Base-by-base conservation (phyloP, 352 stramenopile genomes). In the Phytophthora hibernalis region DNA sequence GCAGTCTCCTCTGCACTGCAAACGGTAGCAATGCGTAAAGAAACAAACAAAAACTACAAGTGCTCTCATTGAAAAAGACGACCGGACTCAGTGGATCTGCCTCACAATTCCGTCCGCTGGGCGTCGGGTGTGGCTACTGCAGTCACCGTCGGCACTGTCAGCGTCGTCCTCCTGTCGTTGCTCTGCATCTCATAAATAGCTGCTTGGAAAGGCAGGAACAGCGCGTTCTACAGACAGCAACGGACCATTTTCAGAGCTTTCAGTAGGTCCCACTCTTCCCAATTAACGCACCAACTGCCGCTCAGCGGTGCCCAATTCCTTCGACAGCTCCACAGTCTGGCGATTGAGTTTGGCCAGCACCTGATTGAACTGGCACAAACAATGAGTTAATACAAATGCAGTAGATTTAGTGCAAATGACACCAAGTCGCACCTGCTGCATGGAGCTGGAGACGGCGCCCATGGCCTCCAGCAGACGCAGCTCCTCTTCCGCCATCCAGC, bases 181-280 rank as follows among this genome's bases (percentile, higher is more conserved):
- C 67, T 84, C 61, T 87, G 78, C 57, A 87, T 79, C 38, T 77
- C 70, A 69, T 87, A 87, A 72, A 87, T 84, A 51, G 76, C 73
- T 6, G 78, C 73, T 63, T 87, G 78, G 52, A 87, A 87, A 3
- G 78, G 78, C 54, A 87, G 26, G 26, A 84, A 87, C 61, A 87
- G 37, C 10, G 78, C 76, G 42, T 84, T 87, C 78, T 87, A 42
- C 51, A 57, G 16, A 61, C 20, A 44, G 22, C 15, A 26, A 20
- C 12, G 7, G 8, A n/a, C 0, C n/a, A 11, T 70, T 15, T 31
- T 31, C 26, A 31, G 26, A 31, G 0, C 5, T 3, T 31, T 38
- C 18, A 15, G 35, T 7, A 12, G 21, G 16, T 11, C 10, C 21
- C 10, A n/a, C 8, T 47, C 30, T 22, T 28, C 30, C 22, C 28